Conservation (phyloP, 2,329 filamentous ascomycete genomes). For the Sporothrix euskadiensis region DNA sequence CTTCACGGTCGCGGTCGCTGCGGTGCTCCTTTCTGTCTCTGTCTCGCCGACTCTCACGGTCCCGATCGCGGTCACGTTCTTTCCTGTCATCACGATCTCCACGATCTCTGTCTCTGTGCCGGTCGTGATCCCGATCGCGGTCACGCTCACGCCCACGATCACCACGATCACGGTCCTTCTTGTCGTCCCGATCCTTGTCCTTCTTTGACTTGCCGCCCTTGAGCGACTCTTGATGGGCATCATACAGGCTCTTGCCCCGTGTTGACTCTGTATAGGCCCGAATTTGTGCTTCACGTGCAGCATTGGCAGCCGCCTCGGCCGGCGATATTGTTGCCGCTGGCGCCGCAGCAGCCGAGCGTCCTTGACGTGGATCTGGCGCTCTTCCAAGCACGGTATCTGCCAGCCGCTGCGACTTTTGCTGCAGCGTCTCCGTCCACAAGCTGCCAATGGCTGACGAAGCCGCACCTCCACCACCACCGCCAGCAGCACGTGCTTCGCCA, state of each 20-base stretch:
- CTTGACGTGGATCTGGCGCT: conserved; percentile 49
- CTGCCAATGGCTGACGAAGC: conserved; percentile 54
- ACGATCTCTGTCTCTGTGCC: neutral
- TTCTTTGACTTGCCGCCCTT: conserved; percentile 31
- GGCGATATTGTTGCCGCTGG: conserved; percentile 32
- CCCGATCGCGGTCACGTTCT: neutral
- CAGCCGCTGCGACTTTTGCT: conserved; percentile 78
- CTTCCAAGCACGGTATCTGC: conserved; percentile 82
- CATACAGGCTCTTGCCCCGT: conserved; percentile 60
- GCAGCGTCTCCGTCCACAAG: conserved; percentile 89
- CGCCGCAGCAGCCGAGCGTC: conserved; percentile 46
- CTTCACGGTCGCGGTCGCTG: conserved; percentile 8
- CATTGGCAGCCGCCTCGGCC: conserved; percentile 55
- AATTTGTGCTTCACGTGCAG: conserved; percentile 53
- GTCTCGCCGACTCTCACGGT: conserved; percentile 1
- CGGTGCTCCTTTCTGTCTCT: neutral
- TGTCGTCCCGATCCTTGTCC: conserved; percentile 18
- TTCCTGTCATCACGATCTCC: neutral
- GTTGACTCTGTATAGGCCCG: conserved; percentile 54
- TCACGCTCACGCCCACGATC: neutral
- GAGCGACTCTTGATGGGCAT: conserved; percentile 54
- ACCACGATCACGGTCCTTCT: neutral
- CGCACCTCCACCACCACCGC: conserved; percentile 40
- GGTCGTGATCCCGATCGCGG: neutral
- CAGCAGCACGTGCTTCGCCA: conserved; percentile 29